Evolutionary conservation across 768 basidiomycete species (phyloP).

Genomic region (Phanerochaete carnosa): DNA sequence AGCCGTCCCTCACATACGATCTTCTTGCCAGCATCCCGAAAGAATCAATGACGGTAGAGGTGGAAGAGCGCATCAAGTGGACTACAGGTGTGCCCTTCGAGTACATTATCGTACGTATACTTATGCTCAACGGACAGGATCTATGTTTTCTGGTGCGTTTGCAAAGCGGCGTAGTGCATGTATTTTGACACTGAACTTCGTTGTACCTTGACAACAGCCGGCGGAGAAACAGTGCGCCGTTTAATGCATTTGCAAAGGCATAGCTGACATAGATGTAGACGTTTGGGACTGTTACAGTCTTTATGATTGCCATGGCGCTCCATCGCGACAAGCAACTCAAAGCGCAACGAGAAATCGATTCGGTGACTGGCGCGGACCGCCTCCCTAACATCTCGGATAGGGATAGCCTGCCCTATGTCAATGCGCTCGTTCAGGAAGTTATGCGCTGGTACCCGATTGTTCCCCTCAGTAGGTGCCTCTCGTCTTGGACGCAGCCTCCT

Average conservation of each 20-base stretch:
- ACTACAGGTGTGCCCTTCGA: neutral
- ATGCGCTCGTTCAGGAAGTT: slow-evolving; percentile 28
- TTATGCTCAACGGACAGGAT: neutral
- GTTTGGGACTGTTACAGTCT: slow-evolving; percentile 16
- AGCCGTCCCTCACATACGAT: slow-evolving; percentile 14
- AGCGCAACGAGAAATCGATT: slow-evolving; percentile 26
- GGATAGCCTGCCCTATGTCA: slow-evolving; percentile 22
- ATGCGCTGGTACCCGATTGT: slow-evolving; percentile 25
- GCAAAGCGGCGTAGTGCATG: too few species aligned
- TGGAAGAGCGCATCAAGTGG: slow-evolving; percentile 5
- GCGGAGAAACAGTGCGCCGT: slow-evolving; percentile 1
- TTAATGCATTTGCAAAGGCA: neutral
- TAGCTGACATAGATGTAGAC: slow-evolving; percentile 13
- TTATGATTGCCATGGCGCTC: slow-evolving; percentile 25
- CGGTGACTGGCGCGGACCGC: slow-evolving; percentile 21
- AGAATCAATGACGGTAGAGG: neutral
- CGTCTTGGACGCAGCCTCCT: neutral
- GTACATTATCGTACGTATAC: neutral
- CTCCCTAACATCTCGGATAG: slow-evolving; percentile 22
- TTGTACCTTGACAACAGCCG: neutral
- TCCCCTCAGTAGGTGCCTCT: neutral
- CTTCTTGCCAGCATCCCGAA: slow-evolving; percentile 3
- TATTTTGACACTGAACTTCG: neutral
- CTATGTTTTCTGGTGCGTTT: slow-evolving; percentile 4
- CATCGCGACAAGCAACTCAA: slow-evolving; percentile 21